Base-by-base conservation (phyloP, 1,284 basidiomycete species). In the Ceratobasidium sp. region DNA sequence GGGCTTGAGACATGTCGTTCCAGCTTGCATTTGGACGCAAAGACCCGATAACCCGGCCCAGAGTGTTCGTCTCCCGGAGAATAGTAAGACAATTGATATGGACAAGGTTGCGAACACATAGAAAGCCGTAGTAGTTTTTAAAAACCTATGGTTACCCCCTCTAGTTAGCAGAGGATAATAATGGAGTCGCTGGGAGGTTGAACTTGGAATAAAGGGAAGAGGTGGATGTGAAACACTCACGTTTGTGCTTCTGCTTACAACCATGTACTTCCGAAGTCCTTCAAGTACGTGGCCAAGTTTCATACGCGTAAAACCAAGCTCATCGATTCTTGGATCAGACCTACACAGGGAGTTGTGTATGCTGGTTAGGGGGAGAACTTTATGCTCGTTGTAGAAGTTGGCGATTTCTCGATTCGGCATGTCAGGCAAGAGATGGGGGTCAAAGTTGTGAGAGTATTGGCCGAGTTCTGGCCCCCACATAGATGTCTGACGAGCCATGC, bases 41-140 rank as follows among this genome's bases (percentile, higher is more conserved):
- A 40, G 22, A 25, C n/a, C 32, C 29, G 11, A 32, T 13, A 9
- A 57, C 3, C 13, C 15, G 9, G 49, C 46, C n/a, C 25, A 65
- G 62, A 17, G 44, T 49, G 40, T 49, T 13, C 13, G 44, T 13
- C 25, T 49, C 62, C 3, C 40, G 7, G 7, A 65, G 44, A 15
- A 65, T 32, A 29, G 13, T 43, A 15, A 65, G 25, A 46, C 44
- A 46, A 25, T n/a, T 65, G 17, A 49, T 65, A 29, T 65, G 44
- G 22, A 49, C 22, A n/a, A 65, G 34, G 44, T 40, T 19, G 5
- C 62, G 62, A 29, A 65, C 25, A 29, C 62, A 44, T 9, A 65
- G 44, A 29, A 46, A 65, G 8, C 62, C 62, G 22, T 65, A 65
- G 43, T 65, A 65, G n/a, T 65, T 29, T 25, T 65, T 49, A 19